Evolutionary conservation across 73 alveolate genomes (phyloP).

Genomic region (Diophrys appendiculata): DNA sequence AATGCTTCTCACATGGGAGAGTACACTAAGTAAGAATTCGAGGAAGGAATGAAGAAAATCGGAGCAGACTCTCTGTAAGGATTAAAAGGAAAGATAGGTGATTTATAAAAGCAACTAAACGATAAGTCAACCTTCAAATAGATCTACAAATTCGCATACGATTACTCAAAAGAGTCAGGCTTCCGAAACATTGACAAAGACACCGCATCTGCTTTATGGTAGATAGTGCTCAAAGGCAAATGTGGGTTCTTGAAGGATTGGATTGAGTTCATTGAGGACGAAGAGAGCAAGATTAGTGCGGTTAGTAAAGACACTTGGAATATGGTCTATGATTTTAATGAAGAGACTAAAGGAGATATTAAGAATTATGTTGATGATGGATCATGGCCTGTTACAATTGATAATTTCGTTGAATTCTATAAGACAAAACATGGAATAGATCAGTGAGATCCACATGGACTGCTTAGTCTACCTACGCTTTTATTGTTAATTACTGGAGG

Average conservation of each 20-base stretch:
- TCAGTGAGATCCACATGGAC: too few species aligned
- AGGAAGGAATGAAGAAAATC: slow-evolving; percentile 39
- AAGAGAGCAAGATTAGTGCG: slow-evolving; percentile 30
- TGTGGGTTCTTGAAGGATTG: slow-evolving; percentile 38
- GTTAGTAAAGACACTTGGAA: slow-evolving; percentile 62
- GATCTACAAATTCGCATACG: slow-evolving; percentile 47
- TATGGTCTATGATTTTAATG: slow-evolving; percentile 57
- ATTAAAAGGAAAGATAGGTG: slow-evolving; percentile 37
- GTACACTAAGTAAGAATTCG: slow-evolving; percentile 49
- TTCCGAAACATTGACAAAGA: slow-evolving; percentile 42
- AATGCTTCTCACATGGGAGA: slow-evolving; percentile 58
- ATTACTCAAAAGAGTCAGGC: slow-evolving; percentile 54
- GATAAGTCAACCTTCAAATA: slow-evolving; percentile 43
- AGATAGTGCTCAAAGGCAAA: slow-evolving; percentile 22
- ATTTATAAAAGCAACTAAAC: slow-evolving; percentile 18
- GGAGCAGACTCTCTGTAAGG: slow-evolving; percentile 24
- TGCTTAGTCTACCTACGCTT: too few species aligned
- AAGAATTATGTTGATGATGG: slow-evolving; percentile 49
- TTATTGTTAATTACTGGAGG: too few species aligned
- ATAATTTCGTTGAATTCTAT: slow-evolving; percentile 42
- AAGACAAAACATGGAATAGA: slow-evolving; percentile 20
- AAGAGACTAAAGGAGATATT: slow-evolving; percentile 50
- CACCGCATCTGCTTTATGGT: slow-evolving; percentile 55
- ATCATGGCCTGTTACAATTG: slow-evolving; percentile 65
- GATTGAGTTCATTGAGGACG: slow-evolving; percentile 40